Conservation (phyloP, 1,284 basidiomycete species). For the Heterobasidion irregulare region DNA sequence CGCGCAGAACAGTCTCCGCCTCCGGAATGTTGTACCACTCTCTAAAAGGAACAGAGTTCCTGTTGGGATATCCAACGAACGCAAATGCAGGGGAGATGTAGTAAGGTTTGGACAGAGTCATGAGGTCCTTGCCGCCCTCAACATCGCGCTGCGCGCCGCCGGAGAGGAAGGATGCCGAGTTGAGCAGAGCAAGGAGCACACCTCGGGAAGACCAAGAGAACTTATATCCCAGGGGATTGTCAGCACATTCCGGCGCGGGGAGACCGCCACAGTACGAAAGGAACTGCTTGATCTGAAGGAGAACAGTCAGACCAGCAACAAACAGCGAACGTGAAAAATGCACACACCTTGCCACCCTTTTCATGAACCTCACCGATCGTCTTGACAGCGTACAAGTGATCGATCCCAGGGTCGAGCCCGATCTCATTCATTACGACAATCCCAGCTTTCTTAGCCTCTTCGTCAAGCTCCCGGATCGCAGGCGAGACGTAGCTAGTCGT, state of each 20-base stretch:
- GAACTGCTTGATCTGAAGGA: conserved; percentile 79
- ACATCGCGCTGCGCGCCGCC: conserved; percentile 61
- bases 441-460: conserved; percentile 79
- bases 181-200: conserved; percentile 91
- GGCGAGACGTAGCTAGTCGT: conserved; percentile 94
- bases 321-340: background rate
- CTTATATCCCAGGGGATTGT: conserved; percentile 98
- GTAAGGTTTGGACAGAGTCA: conserved; percentile 87
- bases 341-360: conserved; percentile 81
- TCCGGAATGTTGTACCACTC: conserved; percentile 90
- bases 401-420: conserved; percentile 92
- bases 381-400: conserved; percentile 96
- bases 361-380: conserved; percentile 92
- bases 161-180: conserved; percentile 80
- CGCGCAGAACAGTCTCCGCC: conserved; percentile 87
- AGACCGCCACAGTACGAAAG: conserved; percentile 96
- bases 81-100: conserved; percentile 94
- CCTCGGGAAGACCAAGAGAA: conserved; percentile 99
- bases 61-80: conserved; percentile 97
- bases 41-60: conserved; percentile 87
- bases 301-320: background rate
- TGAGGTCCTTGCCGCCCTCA: conserved; percentile 59
- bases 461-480: conserved; percentile 85
- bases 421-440: conserved; percentile 98
- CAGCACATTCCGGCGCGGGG: conserved; percentile 83